A percentile compares a stretch with the other conserved stretches of the same genome.
phyloP scores from a whole-genome alignment of 2,329 filamentous ascomycete species.

The Fusarium foetens region DNA sequence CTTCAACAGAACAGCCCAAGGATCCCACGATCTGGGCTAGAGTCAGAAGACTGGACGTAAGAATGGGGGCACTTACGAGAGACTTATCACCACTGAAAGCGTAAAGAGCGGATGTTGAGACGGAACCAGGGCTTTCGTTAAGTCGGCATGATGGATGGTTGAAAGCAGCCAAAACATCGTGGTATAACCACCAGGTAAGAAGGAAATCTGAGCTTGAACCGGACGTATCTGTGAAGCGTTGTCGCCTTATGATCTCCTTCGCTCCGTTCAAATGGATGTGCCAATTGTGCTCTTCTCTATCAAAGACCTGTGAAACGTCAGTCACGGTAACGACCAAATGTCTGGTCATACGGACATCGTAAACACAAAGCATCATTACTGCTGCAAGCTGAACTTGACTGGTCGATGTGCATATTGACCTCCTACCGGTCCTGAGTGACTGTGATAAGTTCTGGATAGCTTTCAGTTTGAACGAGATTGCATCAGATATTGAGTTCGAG shows the following conservation, averaged over 20 bases:
- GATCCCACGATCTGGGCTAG: background rate
- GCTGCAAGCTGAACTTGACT: background rate
- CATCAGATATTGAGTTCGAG: background rate
- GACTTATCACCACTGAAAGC: background rate
- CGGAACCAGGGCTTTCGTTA: accelerated
- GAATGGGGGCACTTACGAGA: background rate
- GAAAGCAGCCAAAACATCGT: background rate
- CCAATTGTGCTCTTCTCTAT: background rate
- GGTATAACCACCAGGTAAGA: background rate
- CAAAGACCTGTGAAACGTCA: background rate
- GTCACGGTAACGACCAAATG: accelerated
- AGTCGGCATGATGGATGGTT: background rate
- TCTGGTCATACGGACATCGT: background rate
- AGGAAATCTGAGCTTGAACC: background rate
- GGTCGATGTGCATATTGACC: background rate
- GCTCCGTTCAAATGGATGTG: background rate
- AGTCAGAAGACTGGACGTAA: background rate
- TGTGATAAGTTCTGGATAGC: background rate
- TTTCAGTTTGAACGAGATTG: background rate
- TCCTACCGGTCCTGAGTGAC: background rate
- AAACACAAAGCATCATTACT: constrained; percentile 5
- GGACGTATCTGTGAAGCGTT: background rate
- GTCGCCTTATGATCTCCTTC: background rate
- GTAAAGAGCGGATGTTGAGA: background rate
- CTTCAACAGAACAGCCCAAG: background rate